phyloP scores from a whole-genome alignment of 495 filamentous ascomycete species.

The Neurospora hispaniola region DNA sequence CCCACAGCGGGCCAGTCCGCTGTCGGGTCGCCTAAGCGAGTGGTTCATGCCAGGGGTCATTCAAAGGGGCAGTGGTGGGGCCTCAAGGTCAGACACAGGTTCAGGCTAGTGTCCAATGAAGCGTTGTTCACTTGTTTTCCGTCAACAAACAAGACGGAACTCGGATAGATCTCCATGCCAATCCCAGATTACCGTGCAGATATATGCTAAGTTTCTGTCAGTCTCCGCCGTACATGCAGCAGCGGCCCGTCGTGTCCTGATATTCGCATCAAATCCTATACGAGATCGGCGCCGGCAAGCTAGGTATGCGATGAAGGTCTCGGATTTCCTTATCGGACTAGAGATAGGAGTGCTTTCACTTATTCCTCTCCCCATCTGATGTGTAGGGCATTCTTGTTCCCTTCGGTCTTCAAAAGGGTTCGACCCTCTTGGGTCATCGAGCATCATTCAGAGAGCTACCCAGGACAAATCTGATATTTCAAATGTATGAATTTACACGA shows the following conservation, averaged over 20 bases:
- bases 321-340: not conserved
- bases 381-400: not conserved
- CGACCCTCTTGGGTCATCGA: not conserved
- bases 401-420: not conserved
- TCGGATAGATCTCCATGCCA: not conserved
- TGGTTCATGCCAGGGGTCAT: not conserved
- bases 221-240: not conserved
- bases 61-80: not conserved
- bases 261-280: not conserved
- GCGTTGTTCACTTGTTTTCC: not conserved
- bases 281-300: not conserved
- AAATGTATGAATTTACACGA: not conserved
- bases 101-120: not conserved
- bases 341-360: not conserved
- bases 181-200: not conserved
- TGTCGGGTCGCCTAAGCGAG: not conserved
- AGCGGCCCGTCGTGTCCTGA: not conserved
- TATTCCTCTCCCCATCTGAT: not conserved
- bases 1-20: not conserved
- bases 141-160: not conserved
- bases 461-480: not conserved
- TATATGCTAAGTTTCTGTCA: not conserved
- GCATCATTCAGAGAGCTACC: not conserved
- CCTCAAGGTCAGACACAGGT: not conserved
- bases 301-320: not conserved